Conservation (phyloP, 2,329 filamentous ascomycete genomes). For the Aspergillus sp. region DNA sequence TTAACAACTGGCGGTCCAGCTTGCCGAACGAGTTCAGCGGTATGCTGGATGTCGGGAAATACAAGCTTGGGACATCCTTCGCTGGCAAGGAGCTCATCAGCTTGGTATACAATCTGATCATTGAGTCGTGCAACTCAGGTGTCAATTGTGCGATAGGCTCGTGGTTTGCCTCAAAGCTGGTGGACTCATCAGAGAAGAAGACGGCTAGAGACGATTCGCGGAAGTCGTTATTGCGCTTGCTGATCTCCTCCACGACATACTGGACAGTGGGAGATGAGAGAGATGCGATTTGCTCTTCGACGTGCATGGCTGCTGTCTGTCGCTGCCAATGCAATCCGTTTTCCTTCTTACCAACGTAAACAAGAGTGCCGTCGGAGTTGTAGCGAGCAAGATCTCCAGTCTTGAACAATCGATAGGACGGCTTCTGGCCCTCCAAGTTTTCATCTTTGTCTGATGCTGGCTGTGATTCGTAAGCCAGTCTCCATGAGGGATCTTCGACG, state of each 20-base stretch:
- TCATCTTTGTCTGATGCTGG: constrained; percentile 24
- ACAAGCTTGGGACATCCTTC: constrained; percentile 40
- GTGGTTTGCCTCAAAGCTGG: not conserved
- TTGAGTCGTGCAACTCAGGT: constrained; percentile 16
- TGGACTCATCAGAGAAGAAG: constrained; percentile 22
- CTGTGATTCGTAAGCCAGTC: not conserved
- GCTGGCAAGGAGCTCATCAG: constrained; percentile 30
- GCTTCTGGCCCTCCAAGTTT: not conserved
- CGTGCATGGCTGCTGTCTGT: constrained; percentile 8
- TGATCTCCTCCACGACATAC: constrained; percentile 23
- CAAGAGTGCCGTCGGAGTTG: constrained; percentile 38
- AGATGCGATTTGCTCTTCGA: constrained; percentile 19
- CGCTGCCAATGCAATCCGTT: constrained; percentile 1
- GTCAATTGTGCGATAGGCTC: constrained; percentile 18
- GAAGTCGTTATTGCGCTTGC: not conserved
- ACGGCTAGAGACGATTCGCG: constrained; percentile 17
- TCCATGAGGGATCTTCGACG: constrained; percentile 45
- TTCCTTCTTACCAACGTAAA: constrained; percentile 37
- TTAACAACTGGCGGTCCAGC: constrained; percentile 31
- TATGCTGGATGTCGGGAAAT: constrained; percentile 34
- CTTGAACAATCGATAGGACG: constrained; percentile 31
- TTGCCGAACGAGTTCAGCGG: constrained; percentile 38
- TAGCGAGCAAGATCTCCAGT: constrained; percentile 44
- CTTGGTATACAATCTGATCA: constrained; percentile 22
- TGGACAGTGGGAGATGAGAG: constrained; percentile 21